Evolutionary conservation across 2,329 filamentous ascomycete genomes (phyloP).

Genomic region (Claviceps quebecensis): DNA sequence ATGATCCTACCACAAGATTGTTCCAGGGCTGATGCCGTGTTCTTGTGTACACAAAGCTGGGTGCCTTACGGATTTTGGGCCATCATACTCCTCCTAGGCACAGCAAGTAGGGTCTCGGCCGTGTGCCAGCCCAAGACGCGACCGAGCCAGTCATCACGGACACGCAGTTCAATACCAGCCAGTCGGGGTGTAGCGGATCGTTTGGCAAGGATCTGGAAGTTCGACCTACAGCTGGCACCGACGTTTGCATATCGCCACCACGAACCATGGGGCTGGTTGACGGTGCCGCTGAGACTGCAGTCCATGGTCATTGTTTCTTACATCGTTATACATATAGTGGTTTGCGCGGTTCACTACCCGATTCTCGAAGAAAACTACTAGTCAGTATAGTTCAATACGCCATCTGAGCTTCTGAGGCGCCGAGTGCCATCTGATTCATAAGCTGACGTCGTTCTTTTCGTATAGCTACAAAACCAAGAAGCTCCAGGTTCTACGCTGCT

Average conservation of each 20-base stretch:
- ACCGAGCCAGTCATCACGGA: background rate
- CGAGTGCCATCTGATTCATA: background rate
- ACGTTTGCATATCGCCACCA: background rate
- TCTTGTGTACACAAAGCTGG: background rate
- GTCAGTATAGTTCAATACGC: slow-evolving; percentile 6
- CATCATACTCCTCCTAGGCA: background rate
- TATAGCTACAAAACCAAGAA: slow-evolving; percentile 15
- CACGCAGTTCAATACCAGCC: background rate
- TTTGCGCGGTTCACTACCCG: slow-evolving; percentile 16
- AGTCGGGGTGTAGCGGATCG: background rate
- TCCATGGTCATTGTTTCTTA: slow-evolving; percentile 16
- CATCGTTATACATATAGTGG: slow-evolving; percentile 17
- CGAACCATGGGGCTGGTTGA: background rate
- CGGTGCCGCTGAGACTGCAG: background rate
- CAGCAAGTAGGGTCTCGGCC: background rate
- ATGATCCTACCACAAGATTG: background rate
- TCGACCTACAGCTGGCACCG: background rate
- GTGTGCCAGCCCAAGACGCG: background rate
- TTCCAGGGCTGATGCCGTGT: background rate
- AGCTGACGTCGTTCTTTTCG: background rate
- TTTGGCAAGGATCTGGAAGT: background rate
- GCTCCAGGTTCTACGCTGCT: slow-evolving; percentile 29
- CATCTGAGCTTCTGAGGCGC: too few relatives aligned
- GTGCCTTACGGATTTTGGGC: background rate
- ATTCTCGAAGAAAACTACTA: slow-evolving; percentile 19